These are phyloP conservation scores for Rhodotorula sp. DNA, from an alignment of 1,284 basidiomycete species.

Conservation along the genomic window DNA sequence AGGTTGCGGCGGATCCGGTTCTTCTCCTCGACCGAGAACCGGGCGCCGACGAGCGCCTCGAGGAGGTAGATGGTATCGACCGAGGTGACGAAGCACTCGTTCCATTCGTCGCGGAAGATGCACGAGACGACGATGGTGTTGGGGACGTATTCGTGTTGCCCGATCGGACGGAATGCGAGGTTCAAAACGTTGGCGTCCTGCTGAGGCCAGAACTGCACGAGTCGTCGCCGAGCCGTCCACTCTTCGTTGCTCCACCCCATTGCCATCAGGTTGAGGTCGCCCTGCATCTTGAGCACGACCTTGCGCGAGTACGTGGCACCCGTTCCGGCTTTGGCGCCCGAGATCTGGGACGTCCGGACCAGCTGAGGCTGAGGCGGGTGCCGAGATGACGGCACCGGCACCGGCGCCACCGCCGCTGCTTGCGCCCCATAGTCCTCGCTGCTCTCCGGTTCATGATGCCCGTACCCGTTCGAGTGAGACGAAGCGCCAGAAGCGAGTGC, in stretches of 20 bases:
- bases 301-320: conserved; percentile 35
- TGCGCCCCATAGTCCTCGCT: not conserved
- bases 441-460: too few species aligned
- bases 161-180: conserved; percentile 53
- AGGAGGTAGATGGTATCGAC: conserved; percentile 93
- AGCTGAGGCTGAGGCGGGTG: conserved; percentile 31
- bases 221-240: conserved; percentile 53
- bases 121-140: conserved; percentile 66
- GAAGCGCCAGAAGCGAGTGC: not conserved
- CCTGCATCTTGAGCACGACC: conserved; percentile 49
- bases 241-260: conserved; percentile 57
- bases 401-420: not conserved
- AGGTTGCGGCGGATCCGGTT: conserved; percentile 91
- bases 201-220: conserved; percentile 57
- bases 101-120: conserved; percentile 77
- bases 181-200: conserved; percentile 56
- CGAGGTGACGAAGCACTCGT: conserved; percentile 78
- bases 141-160: conserved; percentile 52
- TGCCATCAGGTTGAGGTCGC: conserved; percentile 56
- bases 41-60: conserved; percentile 76
- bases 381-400: not conserved
- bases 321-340: not conserved
- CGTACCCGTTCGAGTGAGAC: not conserved
- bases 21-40: conserved; percentile 92
- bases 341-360: conserved; percentile 35